Evolutionary conservation across 805 yeast genomes (phyloP).

Genomic region (Starmerella cellae): DNA sequence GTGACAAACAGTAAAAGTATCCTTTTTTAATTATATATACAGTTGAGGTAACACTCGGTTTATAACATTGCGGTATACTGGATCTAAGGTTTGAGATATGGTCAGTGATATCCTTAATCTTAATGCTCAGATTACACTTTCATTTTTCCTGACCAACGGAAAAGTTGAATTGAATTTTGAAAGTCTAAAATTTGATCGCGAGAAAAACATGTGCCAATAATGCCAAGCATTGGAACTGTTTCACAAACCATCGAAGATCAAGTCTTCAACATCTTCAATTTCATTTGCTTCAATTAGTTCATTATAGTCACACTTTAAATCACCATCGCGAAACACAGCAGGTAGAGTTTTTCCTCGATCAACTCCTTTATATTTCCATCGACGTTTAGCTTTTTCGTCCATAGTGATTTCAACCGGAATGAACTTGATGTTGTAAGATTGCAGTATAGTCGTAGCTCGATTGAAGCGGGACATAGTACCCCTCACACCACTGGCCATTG

Average conservation of each 20-base stretch:
- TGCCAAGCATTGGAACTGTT: too few species aligned
- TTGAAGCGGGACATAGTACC: conserved; percentile 60
- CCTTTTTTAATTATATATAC: too few species aligned
- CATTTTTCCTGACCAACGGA: too few species aligned
- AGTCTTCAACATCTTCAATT: conserved; percentile 23
- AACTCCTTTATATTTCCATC: conserved; percentile 59
- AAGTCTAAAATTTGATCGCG: too few species aligned
- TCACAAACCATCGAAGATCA: conserved; percentile 21
- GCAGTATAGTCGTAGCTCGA: conserved; percentile 53
- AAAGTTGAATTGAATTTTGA: too few species aligned
- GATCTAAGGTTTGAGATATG: too few species aligned
- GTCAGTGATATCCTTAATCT: too few species aligned
- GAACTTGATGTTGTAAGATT: conserved; percentile 56
- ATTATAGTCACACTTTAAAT: conserved; percentile 73
- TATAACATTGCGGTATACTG: too few species aligned
- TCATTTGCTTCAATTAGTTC: conserved; percentile 78
- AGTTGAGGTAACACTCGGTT: too few species aligned
- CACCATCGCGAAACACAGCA: conserved; percentile 67
- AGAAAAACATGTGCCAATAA: too few species aligned
- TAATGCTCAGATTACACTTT: too few species aligned
- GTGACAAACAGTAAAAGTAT: too few species aligned
- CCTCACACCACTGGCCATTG: conserved; percentile 72
- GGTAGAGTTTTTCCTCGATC: conserved; percentile 54
- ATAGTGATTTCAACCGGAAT: conserved; percentile 68
- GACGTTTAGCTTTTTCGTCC: conserved; percentile 63